Conservation (phyloP, 2,329 filamentous ascomycete genomes). For the Celoporthe dispersa region DNA sequence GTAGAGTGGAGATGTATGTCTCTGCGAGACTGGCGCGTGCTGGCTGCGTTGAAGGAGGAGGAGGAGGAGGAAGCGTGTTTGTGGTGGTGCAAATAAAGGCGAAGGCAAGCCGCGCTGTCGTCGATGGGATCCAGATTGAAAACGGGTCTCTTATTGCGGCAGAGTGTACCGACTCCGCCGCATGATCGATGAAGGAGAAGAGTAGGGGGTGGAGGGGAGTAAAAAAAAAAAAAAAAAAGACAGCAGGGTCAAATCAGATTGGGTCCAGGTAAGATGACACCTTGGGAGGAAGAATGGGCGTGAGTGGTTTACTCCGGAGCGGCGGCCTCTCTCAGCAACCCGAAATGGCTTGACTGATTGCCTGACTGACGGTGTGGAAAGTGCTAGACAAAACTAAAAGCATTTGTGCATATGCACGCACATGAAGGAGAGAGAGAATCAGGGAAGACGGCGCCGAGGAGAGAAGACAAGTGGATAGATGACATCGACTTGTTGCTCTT, state of each 20-base stretch:
- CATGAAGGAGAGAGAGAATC: not conserved
- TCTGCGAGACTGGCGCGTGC: conserved; percentile 50
- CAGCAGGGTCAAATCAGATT: conserved; percentile 1
- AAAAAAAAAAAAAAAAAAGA: conserved; percentile 28
- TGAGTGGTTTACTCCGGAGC: not conserved
- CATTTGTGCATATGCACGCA: not conserved
- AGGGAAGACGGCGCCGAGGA: not conserved
- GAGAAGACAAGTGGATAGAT: not conserved
- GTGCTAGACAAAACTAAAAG: not conserved
- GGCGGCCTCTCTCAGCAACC: conserved; percentile 20
- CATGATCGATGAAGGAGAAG: conserved; percentile 46
- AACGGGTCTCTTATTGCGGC: conserved; percentile 50
- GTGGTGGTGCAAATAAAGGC: conserved; percentile 38
- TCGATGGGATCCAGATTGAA: conserved; percentile 64
- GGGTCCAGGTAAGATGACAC: conserved; percentile 12
- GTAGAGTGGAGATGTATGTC: conserved; percentile 55
- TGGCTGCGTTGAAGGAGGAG: conserved; percentile 30
- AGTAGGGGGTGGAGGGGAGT: conserved; percentile 27
- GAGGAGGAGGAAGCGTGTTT: conserved; percentile 27
- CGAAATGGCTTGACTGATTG: conserved; percentile 3
- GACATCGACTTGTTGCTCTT: conserved; percentile 10
- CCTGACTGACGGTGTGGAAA: not conserved
- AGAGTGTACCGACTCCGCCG: conserved; percentile 59
- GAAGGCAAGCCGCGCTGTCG: conserved; percentile 41
- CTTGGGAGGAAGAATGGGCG: not conserved